phyloP scores from a whole-genome alignment of 1,139 yeast genomes.

The Lipomyces yarrowii region DNA sequence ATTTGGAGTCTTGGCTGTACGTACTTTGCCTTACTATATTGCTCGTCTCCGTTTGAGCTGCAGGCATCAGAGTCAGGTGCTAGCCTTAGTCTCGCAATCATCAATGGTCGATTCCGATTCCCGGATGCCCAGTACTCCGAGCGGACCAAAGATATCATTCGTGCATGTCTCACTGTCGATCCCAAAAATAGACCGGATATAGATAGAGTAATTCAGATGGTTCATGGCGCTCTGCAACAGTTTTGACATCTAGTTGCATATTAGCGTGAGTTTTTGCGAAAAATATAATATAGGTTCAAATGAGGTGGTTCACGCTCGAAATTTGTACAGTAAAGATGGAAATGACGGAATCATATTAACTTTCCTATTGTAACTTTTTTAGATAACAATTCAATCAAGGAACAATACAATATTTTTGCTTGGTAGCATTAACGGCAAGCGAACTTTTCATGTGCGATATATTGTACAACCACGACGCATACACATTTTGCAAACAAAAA shows the following conservation, averaged over 20 bases:
- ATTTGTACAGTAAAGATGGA: neutral
- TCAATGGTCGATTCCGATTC: slow-evolving; percentile 66
- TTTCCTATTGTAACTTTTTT: neutral
- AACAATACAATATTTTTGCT: neutral
- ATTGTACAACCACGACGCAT: neutral
- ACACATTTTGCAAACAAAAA: neutral
- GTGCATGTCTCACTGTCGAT: slow-evolving; percentile 61
- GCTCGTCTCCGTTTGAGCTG: slow-evolving; percentile 83
- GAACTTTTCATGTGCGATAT: neutral
- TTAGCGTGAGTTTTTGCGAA: neutral
- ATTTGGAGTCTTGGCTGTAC: slow-evolving; percentile 92
- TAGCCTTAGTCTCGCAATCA: slow-evolving; percentile 72
- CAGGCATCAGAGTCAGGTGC: slow-evolving; percentile 83
- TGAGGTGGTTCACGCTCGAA: neutral
- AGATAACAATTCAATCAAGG: neutral
- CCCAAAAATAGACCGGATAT: slow-evolving; percentile 63
- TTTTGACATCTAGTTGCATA: neutral
- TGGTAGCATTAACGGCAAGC: neutral
- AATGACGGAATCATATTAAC: neutral
- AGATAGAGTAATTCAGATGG: slow-evolving; percentile 53
- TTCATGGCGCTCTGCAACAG: slow-evolving; percentile 8
- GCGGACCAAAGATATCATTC: slow-evolving; percentile 58
- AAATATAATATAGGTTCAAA: too few species aligned
- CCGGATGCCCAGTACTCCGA: slow-evolving; percentile 62
- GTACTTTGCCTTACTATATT: slow-evolving; percentile 73